These are phyloP conservation scores for Rhizopogon vulgaris DNA, from an alignment of 768 basidiomycete genomes.

Conservation along the genomic window DNA sequence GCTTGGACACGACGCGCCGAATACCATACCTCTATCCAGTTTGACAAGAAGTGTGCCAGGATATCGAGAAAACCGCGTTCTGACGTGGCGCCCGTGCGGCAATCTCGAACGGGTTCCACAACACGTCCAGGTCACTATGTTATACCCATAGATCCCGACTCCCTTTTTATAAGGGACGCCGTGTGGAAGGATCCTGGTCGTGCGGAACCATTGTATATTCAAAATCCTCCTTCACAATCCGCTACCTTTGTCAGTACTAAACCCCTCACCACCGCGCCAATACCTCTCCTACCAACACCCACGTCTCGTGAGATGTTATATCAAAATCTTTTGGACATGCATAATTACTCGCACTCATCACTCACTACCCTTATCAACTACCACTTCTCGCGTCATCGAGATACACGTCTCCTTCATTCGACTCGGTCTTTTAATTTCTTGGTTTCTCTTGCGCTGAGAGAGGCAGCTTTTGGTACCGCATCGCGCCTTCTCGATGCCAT, in stretches of 20 bases:
- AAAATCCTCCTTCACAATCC: constrained; percentile 6
- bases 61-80: background rate
- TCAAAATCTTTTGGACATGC: constrained; percentile 19
- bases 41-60: background rate
- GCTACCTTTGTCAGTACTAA: constrained; percentile 2
- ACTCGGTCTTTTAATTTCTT: constrained; percentile 40
- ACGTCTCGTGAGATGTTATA: constrained; percentile 30
- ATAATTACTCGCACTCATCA: constrained; percentile 12
- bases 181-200: constrained; percentile 20
- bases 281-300: constrained; percentile 21
- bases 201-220: background rate
- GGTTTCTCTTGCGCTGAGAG: constrained; percentile 43
- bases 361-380: constrained; percentile 15
- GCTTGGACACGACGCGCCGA: constrained; percentile 36
- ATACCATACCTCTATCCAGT: background rate
- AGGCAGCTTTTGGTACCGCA: constrained; percentile 41
- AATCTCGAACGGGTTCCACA: background rate
- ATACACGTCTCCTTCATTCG: constrained; percentile 22
- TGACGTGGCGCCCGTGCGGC: background rate
- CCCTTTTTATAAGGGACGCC: constrained; percentile 20
- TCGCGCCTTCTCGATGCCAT: constrained; percentile 42
- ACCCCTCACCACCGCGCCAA: constrained; percentile 1
- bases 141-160: constrained; percentile 15
- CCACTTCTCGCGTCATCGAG: constrained; percentile 19
- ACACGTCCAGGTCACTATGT: background rate